These are phyloP conservation scores for Fusarium temperatum DNA, from an alignment of 2,329 filamentous ascomycete genomes.

Conservation along the genomic window DNA sequence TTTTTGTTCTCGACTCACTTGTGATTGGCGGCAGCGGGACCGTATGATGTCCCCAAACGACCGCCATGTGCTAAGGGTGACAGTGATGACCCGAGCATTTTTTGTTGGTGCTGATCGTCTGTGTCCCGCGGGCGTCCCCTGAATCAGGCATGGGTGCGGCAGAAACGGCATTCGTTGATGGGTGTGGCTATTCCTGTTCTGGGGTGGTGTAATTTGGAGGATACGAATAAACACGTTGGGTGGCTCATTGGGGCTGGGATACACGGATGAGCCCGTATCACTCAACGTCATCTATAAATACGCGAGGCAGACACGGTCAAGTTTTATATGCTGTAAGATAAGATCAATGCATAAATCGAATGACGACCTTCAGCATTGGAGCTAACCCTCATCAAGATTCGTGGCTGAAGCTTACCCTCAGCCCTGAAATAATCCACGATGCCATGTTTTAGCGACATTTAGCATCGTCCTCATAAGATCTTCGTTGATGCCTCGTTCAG, in stretches of 20 bases:
- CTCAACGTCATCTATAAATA: background rate
- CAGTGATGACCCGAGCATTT: background rate
- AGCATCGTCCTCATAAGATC: fast-evolving
- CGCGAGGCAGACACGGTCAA: background rate
- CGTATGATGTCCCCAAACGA: background rate
- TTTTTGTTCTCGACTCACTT: background rate
- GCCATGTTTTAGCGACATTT: background rate
- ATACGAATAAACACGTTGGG: background rate
- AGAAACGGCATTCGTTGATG: background rate
- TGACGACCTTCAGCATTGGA: background rate
- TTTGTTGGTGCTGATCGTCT: background rate
- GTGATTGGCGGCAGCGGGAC: background rate
- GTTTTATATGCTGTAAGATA: background rate
- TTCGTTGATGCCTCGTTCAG: background rate
- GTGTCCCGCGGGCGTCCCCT: background rate
- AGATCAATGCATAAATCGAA: background rate
- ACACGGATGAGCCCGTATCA: background rate
- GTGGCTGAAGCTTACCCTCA: background rate
- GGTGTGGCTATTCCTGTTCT: background rate
- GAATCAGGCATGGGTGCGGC: background rate
- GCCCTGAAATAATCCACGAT: background rate
- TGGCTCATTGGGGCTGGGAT: background rate
- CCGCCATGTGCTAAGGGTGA: background rate
- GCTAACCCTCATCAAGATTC: background rate
- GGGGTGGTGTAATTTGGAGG: background rate